Evolutionary conservation across 1,139 yeast genomes (phyloP), one percentile per base, ranked within the genome.

Genomic region (Blastobotrys proliferans): DNA sequence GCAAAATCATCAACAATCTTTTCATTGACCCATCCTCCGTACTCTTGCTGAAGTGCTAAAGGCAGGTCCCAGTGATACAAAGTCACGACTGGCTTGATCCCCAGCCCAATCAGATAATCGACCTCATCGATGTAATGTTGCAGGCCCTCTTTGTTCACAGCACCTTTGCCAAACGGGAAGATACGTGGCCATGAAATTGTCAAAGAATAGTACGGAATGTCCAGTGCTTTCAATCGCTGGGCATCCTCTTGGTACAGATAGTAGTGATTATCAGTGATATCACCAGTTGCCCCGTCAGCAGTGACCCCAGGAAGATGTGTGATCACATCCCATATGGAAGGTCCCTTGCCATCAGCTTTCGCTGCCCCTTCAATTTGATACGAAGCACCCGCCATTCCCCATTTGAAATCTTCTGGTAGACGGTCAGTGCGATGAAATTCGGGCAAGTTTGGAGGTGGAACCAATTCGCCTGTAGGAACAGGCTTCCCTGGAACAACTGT

Each of bases 311-410:
- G 26, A 22, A 41, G 43, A 35, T 56, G 59, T 4, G 51, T 48
- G 19, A 53, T 44, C 3, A 40, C 48, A 44, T 66, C 70, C 57
- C 58, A 52, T 28, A 63, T 48, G 6, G 68, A 51, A 10, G 70
- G 70, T 2, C 65, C 56, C 41, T 64, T 53, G 11, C 68, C 68
- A 45, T 66, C 66, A 22, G 57, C 67, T 30, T 60, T 56, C 20
- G 62, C 54, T 6, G 70, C 69, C 18, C 70, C 70, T 54, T 67
- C 71, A 36, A 64, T 58, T 48, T 67, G 71, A n/a, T 49, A 49
- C 8, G 57, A 56, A 19, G 56, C 48, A 6, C 52, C 42, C 3
- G 51, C 55, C 53, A 51, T 45, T 6, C 58, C 58, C 58, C 58
- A 54, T 11, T 53, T 44, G 33, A 54, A 54, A 34, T 47, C 50